Conservation (phyloP, 164 flowering plant genomes). For the Tetracentron sinense region DNA sequence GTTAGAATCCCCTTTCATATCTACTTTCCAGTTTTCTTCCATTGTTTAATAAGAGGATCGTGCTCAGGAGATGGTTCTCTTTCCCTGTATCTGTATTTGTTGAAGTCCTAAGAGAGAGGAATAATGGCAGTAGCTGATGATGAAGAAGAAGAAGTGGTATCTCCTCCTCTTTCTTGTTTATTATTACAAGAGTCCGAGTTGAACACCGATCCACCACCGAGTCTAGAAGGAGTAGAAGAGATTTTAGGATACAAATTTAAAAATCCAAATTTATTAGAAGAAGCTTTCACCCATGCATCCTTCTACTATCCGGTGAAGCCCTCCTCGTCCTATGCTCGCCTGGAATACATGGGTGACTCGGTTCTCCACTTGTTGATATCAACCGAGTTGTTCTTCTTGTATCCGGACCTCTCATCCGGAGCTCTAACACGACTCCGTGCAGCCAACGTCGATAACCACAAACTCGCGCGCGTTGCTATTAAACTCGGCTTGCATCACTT, state of each 20-base stretch:
- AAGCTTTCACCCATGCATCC: constrained; percentile 24
- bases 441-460: constrained; percentile 14
- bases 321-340: constrained; percentile 10
- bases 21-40: no score
- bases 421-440: no score
- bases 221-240: constrained; percentile 8
- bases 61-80: no score
- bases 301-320: constrained; percentile 6
- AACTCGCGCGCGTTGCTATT: constrained; percentile 18
- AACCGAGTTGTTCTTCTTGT: not conserved
- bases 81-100: no score
- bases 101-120: no score
- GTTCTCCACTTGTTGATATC: constrained; percentile 10
- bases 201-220: not conserved
- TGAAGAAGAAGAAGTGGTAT: no score
- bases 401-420: constrained; percentile 17
- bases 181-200: no score
- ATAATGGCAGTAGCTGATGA: no score
- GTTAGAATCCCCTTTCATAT: no score
- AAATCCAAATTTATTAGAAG: no score
- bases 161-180: no score
- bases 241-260: constrained; percentile 17
- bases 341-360: constrained; percentile 20
- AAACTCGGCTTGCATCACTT: constrained; percentile 10
- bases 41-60: no score